These are phyloP conservation scores for Tetracentron sinense DNA, from an alignment of 164 flowering plant species.

Conservation along the genomic window DNA sequence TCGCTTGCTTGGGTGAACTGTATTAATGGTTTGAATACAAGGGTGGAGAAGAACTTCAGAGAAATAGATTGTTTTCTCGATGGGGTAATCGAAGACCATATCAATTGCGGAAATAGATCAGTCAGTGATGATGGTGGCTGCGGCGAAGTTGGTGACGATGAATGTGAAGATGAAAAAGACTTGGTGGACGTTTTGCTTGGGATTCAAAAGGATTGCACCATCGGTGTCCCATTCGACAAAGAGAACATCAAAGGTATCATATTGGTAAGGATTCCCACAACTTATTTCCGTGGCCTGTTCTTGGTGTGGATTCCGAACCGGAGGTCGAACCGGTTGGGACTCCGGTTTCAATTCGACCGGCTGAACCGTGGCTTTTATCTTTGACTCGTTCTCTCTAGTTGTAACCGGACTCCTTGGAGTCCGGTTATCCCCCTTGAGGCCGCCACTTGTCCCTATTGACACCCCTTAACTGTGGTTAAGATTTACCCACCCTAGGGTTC, in stretches of 20 bases:
- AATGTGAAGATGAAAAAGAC: slow-evolving; percentile 9
- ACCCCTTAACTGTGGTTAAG: too few species aligned
- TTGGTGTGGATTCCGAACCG: not conserved
- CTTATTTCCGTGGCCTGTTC: not conserved
- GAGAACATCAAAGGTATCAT: slow-evolving; percentile 27
- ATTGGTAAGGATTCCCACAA: slow-evolving; percentile 19
- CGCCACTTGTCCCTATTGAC: too few species aligned
- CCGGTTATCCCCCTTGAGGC: too few species aligned
- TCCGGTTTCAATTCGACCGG: too few species aligned
- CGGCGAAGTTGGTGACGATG: not conserved
- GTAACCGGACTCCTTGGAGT: too few species aligned
- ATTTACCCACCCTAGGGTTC: too few species aligned
- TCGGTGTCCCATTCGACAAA: slow-evolving; percentile 8
- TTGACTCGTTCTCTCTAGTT: too few species aligned
- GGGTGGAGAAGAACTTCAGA: slow-evolving; percentile 15
- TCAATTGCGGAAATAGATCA: not conserved
- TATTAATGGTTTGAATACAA: slow-evolving; percentile 18
- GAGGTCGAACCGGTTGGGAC: too few species aligned
- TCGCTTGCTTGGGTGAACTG: slow-evolving; percentile 22
- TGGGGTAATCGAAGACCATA: slow-evolving; percentile 22
- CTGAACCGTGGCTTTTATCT: too few species aligned
- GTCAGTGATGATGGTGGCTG: not conserved
- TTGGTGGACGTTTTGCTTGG: slow-evolving; percentile 35
- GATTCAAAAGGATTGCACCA: slow-evolving; percentile 12
- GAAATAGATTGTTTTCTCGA: slow-evolving; percentile 23